Evolutionary conservation across 2,329 filamentous ascomycete genomes (phyloP).

Genomic region (Proliferodiscus dingleyae): DNA sequence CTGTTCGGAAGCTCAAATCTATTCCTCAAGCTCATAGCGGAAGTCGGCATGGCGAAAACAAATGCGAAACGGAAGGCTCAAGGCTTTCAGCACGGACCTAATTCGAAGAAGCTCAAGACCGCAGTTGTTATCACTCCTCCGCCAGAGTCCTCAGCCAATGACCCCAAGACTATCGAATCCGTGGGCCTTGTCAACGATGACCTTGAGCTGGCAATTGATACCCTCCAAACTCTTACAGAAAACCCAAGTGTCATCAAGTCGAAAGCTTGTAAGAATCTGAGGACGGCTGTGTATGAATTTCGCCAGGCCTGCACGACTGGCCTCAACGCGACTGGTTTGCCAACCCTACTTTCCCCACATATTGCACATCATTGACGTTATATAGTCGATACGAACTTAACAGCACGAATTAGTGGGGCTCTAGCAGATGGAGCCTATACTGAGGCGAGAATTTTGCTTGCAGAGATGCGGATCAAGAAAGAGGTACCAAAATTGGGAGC

Average conservation of each 20-base stretch:
- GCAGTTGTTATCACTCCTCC: slow-evolving; percentile 32
- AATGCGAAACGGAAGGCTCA: slow-evolving; percentile 45
- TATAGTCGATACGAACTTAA: slow-evolving; percentile 55
- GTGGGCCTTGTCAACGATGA: slow-evolving; percentile 62
- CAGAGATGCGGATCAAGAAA: slow-evolving; percentile 64
- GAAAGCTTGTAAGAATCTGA: slow-evolving; percentile 61
- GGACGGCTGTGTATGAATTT: slow-evolving; percentile 64
- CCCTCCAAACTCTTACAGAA: slow-evolving; percentile 51
- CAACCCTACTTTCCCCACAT: slow-evolving; percentile 8
- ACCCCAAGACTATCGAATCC: slow-evolving; percentile 45
- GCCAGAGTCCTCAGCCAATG: slow-evolving; percentile 34
- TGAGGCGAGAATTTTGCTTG: slow-evolving; percentile 60
- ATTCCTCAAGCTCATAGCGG: background rate
- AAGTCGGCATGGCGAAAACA: slow-evolving; percentile 37
- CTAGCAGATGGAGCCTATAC: slow-evolving; percentile 60
- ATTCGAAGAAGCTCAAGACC: slow-evolving; percentile 38
- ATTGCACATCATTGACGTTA: slow-evolving; percentile 7
- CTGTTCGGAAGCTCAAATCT: background rate
- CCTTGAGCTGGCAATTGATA: slow-evolving; percentile 63
- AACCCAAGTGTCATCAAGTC: slow-evolving; percentile 62
- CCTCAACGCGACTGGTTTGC: slow-evolving; percentile 49
- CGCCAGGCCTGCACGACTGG: slow-evolving; percentile 65
- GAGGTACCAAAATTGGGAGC: slow-evolving; percentile 64
- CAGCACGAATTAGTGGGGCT: slow-evolving; percentile 60
- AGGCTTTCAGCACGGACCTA: slow-evolving; percentile 32